Conservation (phyloP, 1,284 basidiomycete genomes). For the Cutaneotrichosporon sp. region DNA sequence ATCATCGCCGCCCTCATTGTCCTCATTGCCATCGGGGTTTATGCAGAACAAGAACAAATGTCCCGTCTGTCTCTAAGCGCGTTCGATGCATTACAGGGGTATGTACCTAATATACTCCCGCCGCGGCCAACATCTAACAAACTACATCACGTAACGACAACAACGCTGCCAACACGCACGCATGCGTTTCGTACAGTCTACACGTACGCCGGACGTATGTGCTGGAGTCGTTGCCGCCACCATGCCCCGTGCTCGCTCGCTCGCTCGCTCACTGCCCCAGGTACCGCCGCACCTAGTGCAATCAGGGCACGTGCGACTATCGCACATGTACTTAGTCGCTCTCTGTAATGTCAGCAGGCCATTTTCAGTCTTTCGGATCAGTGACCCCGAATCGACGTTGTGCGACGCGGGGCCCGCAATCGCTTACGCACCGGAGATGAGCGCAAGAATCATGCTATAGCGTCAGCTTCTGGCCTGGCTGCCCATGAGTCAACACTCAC, state of each 20-base stretch:
- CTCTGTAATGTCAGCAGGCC: constrained; percentile 5
- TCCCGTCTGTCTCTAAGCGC: not conserved
- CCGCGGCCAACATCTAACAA: not conserved
- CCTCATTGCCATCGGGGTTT: too few relatives aligned
- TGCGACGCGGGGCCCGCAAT: too few relatives aligned
- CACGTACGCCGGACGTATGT: not conserved
- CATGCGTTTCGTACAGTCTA: not conserved
- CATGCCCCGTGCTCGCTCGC: not conserved
- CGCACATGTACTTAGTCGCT: constrained; percentile 2
- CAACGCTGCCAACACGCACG: too few relatives aligned
- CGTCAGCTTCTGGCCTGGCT: not conserved
- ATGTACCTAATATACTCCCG: constrained; percentile 1
- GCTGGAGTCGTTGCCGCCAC: not conserved
- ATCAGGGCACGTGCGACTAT: not conserved
- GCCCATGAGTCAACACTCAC: constrained; percentile 53
- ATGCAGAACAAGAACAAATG: not conserved
- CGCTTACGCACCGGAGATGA: constrained; percentile 59
- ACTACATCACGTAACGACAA: too few relatives aligned
- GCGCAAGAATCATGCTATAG: constrained; percentile 74
- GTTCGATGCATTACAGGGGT: constrained; percentile 11
- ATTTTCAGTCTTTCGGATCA: too few relatives aligned
- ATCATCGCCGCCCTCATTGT: too few relatives aligned
- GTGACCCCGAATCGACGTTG: too few relatives aligned
- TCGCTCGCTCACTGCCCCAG: not conserved
- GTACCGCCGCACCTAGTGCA: not conserved